These are phyloP conservation scores for Chrysoporthe puriensis DNA, from an alignment of 2,329 filamentous ascomycete genomes.

Conservation along the genomic window DNA sequence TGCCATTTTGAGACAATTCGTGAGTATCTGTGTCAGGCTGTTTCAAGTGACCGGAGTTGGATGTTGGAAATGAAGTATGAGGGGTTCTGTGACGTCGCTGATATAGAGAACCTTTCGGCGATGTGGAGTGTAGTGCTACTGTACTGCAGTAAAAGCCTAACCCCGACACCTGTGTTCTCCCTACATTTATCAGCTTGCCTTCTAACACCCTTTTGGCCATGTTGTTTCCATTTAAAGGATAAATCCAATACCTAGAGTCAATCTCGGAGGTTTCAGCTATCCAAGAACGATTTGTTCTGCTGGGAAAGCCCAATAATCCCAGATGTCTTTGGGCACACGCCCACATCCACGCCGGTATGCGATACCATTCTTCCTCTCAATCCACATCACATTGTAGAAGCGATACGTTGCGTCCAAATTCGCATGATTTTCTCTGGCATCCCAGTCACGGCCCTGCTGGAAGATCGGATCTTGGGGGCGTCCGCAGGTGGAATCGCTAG, in stretches of 20 bases:
- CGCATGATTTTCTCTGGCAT: background rate
- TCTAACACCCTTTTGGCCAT: background rate
- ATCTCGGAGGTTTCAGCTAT: background rate
- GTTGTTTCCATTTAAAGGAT: no score
- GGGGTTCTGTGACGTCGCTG: conserved; percentile 6
- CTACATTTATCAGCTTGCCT: no score
- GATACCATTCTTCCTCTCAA: background rate
- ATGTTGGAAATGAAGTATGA: background rate
- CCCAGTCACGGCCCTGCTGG: background rate
- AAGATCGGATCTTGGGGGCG: background rate
- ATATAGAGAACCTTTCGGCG: background rate
- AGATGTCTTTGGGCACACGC: background rate
- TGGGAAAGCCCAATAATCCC: background rate
- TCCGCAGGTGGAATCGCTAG: background rate
- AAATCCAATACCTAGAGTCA: no score
- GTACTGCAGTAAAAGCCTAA: background rate
- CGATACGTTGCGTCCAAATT: background rate
- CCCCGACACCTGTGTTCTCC: background rate
- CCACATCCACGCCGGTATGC: background rate
- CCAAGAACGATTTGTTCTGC: background rate
- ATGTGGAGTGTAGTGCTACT: background rate
- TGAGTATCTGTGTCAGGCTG: background rate
- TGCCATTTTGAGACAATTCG: conserved; percentile 14
- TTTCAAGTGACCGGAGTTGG: no score
- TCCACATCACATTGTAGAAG: conserved; percentile 1